These are phyloP conservation scores for Curvularia lunata DNA, from an alignment of 2,329 filamentous ascomycete genomes.

Conservation along the genomic window DNA sequence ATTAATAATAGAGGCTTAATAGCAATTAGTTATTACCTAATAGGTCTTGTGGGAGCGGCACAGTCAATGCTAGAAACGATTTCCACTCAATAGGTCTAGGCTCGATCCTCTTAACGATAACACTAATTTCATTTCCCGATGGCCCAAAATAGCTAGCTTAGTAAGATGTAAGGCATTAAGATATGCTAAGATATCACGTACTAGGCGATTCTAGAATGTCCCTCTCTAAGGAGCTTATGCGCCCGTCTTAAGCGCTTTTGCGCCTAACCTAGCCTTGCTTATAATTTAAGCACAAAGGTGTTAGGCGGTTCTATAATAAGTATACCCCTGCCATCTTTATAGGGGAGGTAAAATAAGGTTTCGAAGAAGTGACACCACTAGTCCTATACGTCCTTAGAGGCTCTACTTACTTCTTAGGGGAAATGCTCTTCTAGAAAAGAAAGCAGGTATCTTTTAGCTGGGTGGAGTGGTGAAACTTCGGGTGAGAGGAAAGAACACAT, in stretches of 20 bases:
- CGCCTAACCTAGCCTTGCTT: background rate
- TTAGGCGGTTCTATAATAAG: background rate
- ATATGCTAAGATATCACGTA: background rate
- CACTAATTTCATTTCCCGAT: background rate
- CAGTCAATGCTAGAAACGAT: background rate
- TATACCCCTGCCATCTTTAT: background rate
- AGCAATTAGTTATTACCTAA: background rate
- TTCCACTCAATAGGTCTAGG: background rate
- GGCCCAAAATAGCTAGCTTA: background rate
- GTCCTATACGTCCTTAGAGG: background rate
- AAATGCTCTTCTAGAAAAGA: background rate
- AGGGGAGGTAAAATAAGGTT: background rate
- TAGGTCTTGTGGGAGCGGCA: background rate
- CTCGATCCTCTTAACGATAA: background rate
- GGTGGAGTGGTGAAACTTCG: background rate
- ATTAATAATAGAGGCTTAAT: background rate
- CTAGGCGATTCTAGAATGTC: background rate
- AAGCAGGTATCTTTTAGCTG: background rate
- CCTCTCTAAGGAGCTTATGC: background rate
- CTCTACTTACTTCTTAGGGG: background rate
- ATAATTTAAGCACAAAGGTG: background rate
- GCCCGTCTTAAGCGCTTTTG: background rate
- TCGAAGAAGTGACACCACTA: background rate
- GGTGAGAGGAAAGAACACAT: background rate
- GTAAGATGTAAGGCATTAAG: background rate